Percentiles rank a stretch among this genome's conserved stretches.
These are phyloP conservation scores for Cladobotryum protrusum DNA, from an alignment of 2,329 filamentous ascomycete species.

Conservation along the genomic window DNA sequence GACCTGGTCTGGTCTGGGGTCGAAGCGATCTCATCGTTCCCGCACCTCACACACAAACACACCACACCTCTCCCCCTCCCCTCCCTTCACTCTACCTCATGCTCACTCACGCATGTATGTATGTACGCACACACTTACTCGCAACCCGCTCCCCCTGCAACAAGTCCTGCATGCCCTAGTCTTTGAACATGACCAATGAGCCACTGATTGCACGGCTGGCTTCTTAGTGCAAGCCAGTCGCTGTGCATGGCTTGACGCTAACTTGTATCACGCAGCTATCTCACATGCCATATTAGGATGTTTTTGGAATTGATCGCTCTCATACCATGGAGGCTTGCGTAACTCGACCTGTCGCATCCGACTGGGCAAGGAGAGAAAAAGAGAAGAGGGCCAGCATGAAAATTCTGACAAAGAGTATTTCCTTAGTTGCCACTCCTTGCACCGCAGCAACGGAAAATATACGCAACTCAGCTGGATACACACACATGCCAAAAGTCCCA, in stretches of 20 bases:
- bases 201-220: conserved; percentile 9
- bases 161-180: not conserved
- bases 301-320: not conserved
- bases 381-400: too few species aligned
- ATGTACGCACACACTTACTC: conserved; percentile 1
- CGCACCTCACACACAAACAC: conserved; percentile 15
- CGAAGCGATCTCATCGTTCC: conserved; percentile 15
- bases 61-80: too few species aligned
- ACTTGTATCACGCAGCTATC: conserved; percentile 5
- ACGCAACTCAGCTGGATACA: too few species aligned
- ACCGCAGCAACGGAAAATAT: not conserved
- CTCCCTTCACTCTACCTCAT: too few species aligned
- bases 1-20: conserved; percentile 13
- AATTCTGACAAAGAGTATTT: too few species aligned
- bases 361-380: too few species aligned
- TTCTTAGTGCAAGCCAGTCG: conserved; percentile 7
- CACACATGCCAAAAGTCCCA: too few species aligned
- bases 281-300: not conserved
- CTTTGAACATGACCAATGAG: conserved; percentile 3
- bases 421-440: not conserved
- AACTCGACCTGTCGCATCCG: not conserved
- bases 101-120: too few species aligned
- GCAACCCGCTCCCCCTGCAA: conserved; percentile 4
- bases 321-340: not conserved
- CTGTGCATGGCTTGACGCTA: conserved; percentile 8